Conservation (phyloP, 2,329 filamentous ascomycete genomes). For the Aurifilum marmelostoma region DNA sequence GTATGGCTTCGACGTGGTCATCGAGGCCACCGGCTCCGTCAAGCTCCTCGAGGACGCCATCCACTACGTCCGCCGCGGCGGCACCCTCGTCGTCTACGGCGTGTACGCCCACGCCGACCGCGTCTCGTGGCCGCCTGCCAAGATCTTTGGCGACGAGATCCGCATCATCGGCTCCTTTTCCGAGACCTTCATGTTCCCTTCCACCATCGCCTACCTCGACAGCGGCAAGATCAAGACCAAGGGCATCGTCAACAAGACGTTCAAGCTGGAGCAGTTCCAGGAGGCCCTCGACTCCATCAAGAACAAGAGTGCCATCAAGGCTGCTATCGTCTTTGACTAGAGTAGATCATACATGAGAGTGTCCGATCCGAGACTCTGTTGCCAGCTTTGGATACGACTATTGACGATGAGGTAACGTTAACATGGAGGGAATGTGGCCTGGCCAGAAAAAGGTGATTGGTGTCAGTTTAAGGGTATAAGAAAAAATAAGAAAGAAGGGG, state of each 20-base stretch:
- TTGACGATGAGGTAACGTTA: no score
- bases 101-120: slow-evolving; percentile 67
- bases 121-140: slow-evolving; percentile 70
- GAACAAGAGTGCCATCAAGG: slow-evolving; percentile 75
- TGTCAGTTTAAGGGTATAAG: no score
- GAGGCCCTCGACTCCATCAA: slow-evolving; percentile 72
- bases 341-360: background rate
- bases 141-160: slow-evolving; percentile 71
- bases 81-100: slow-evolving; percentile 51
- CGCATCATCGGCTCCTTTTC: slow-evolving; percentile 75
- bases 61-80: slow-evolving; percentile 71
- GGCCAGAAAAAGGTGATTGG: background rate
- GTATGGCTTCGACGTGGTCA: slow-evolving; percentile 73
- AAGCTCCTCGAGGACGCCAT: slow-evolving; percentile 73
- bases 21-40: slow-evolving; percentile 70
- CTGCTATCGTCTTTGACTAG: slow-evolving; percentile 71
- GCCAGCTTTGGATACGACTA: background rate
- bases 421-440: background rate
- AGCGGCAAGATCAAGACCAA: slow-evolving; percentile 64
- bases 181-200: slow-evolving; percentile 72
- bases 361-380: background rate
- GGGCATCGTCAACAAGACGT: slow-evolving; percentile 74
- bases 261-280: slow-evolving; percentile 72
- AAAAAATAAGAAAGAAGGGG: no score
- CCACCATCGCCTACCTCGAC: slow-evolving; percentile 57